These are phyloP conservation scores for Fragosphaeria purpurea DNA, from an alignment of 2,329 filamentous ascomycete species.

Conservation along the genomic window DNA sequence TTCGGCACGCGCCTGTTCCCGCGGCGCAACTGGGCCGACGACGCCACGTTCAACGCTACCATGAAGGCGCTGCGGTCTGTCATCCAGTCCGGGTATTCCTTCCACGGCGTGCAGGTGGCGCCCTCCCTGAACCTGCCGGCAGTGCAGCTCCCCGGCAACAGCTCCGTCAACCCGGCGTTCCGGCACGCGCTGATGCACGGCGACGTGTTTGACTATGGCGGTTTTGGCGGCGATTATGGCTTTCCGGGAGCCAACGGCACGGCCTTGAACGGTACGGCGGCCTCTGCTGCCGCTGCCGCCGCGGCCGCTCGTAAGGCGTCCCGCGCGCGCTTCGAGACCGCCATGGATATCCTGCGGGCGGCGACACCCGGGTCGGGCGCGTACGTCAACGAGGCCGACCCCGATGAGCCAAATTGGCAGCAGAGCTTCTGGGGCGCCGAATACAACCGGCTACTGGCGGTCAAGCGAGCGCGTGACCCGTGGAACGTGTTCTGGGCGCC, in stretches of 20 bases:
- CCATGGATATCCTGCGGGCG: conserved; percentile 5
- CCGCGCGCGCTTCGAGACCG: conserved; percentile 3
- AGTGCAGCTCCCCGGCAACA: conserved; percentile 16
- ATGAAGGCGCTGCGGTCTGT: conserved; percentile 14
- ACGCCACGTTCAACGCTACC: conserved; percentile 11
- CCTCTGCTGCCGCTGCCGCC: not conserved
- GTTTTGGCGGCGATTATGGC: not conserved
- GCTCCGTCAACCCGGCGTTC: conserved; percentile 15
- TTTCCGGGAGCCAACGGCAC: not conserved
- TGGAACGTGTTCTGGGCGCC: conserved; percentile 19
- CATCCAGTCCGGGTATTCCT: conserved; percentile 16
- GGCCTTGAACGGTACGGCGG: not conserved
- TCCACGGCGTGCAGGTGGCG: conserved; percentile 18
- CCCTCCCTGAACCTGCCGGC: conserved; percentile 10
- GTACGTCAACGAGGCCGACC: conserved; percentile 13
- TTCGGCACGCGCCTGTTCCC: conserved; percentile 20
- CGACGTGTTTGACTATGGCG: conserved; percentile 8
- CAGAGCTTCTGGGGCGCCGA: conserved; percentile 12
- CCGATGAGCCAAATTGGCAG: conserved; percentile 12
- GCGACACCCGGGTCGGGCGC: conserved; percentile 10
- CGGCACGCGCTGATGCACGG: conserved; percentile 10
- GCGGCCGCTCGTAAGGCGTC: not conserved
- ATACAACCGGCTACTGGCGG: conserved; percentile 9
- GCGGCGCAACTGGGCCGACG: conserved; percentile 12
- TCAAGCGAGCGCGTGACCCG: conserved; percentile 13